Base-by-base conservation (phyloP, 805 yeast genomes). In the Wickerhamomyces alni region DNA sequence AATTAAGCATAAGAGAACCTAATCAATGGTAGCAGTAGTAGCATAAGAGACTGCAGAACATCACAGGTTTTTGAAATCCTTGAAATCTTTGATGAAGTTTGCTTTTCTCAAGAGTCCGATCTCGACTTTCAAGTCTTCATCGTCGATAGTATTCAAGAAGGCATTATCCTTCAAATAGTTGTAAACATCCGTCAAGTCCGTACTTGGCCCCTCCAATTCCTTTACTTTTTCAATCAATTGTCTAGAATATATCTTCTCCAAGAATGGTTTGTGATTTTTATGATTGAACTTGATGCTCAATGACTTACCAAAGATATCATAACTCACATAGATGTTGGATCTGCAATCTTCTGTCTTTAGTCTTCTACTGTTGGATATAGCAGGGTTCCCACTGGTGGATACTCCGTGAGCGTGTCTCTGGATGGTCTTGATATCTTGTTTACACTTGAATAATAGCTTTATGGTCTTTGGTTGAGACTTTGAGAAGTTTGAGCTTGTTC, bases 311-410 rank as follows among this genome's bases (percentile, higher is more conserved):
- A 42, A 16, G 9, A 54, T 40, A 34, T 54, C 57, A 39, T 53
- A 54, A 34, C 52, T 50, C 17, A 54, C 15, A 26, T 50, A 54
- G 33, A 53, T 38, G 28, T 43, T 47, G 9, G 57, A 54, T 18
- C 48, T 36, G 30, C 56, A 52, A 32, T 50, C 42, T 36, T 54
- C 57, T 8, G 55, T 48, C 35, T 52, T 54, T 41, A 52, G 21
- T 25, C 45, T 44, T 30, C 48, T 43, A 25, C 32, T n/a, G 24
- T 17, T 37, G 26, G 38, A 37, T 17, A 29, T 31, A 26, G 30
- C 30, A 7, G 45, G 35, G 17, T 19, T 13, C 13, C 10, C 24
- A 18, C 18, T 17, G 10, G 8, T 11, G n/a, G n/a, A n/a, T 16
- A 17, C 22, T 16, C 8, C 13, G 5, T 26, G 25, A 6, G 34